Base-by-base conservation (phyloP, 2,329 filamentous ascomycete species). In the Capronia americana region DNA sequence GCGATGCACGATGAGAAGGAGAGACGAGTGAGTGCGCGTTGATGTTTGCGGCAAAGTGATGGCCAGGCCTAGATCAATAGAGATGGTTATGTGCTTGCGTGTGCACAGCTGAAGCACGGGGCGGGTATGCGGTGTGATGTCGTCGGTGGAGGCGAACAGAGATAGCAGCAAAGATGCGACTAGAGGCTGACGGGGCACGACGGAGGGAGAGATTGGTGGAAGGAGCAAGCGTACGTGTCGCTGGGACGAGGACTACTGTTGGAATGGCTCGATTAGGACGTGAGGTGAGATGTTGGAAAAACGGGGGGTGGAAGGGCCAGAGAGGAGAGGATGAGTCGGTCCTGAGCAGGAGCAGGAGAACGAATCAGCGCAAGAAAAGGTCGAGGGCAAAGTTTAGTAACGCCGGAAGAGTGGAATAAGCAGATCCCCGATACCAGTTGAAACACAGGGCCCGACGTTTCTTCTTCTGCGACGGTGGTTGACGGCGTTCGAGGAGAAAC, bases 101-200 rank as follows among this genome's bases (percentile, higher is more conserved):
- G 57, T 32, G 41, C 41, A 46, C 41, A 20, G 38, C 30, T 46
- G 38, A 48, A 30, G 17, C 23, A 23, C 26, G n/a, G 56, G 28
- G 20, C 32, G 30, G 58, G 23, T 61, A 41, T 61, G 58, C 28
- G 44, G 58, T 61, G 20, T 60, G 46, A 50, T 51, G 58, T 53
- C 23, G 32, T 61, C 17, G 20, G n/a, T 53, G 28, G 20, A 61
- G 30, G 58, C 30, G 38, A 20, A 20, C 53, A 34, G 28, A 34
- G 26, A 56, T 56, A 11, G 53, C 26, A 56, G 28, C 28, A n/a
- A 34, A 56, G n/a, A 5, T 14, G n/a, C 24, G 28, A 34, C 28
- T 20, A 14, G 48, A 26, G 1, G 53, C 26, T 11, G 28, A 55
- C 24, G 17, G 53, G 53, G 24, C 28, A 11, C 34, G 28, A n/a